Evolutionary conservation across 139 green algal genomes (phyloP).

Genomic region (Mychonastes homosphaera): DNA sequence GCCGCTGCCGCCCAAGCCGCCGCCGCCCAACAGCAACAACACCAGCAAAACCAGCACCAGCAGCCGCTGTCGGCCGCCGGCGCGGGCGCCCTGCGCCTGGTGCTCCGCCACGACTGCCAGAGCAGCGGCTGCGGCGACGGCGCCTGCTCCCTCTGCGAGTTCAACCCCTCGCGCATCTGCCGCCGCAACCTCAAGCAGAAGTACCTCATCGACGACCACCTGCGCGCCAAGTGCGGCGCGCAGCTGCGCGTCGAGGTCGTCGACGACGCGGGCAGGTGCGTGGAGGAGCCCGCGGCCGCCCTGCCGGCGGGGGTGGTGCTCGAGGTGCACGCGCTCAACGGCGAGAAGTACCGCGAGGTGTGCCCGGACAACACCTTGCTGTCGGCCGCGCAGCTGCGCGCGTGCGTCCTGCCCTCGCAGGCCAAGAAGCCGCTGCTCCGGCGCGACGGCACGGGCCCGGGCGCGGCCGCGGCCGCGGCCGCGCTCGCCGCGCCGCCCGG

Average conservation of each 20-base stretch:
- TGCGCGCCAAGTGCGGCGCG: conserved; percentile 42
- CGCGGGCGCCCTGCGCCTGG: conserved; percentile 39
- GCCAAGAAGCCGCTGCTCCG: conserved; percentile 43
- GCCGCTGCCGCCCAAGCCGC: no score
- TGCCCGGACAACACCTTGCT: conserved; percentile 50
- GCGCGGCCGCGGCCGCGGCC: no score
- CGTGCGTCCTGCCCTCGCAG: conserved; percentile 35
- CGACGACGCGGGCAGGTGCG: conserved; percentile 29
- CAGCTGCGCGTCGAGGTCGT: conserved; percentile 38
- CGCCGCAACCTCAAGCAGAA: conserved; percentile 50
- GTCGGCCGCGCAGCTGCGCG: conserved; percentile 24
- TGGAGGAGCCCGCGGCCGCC: conserved; percentile 29
- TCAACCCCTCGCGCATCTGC: conserved; percentile 51
- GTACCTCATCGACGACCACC: conserved; percentile 55
- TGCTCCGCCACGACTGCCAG: conserved; percentile 48
- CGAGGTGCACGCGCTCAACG: conserved; percentile 44
- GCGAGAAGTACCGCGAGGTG: conserved; percentile 56
- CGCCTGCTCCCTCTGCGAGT: conserved; percentile 40
- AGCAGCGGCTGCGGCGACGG: conserved; percentile 44
- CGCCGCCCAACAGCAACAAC: no score
- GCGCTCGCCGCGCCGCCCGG: no score
- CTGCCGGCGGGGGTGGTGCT: conserved; percentile 34
- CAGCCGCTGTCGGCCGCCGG: no score
- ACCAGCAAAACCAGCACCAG: no score
- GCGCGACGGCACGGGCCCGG: conserved; percentile 25